Evolutionary conservation across 352 stramenopile genomes (phyloP).

Genomic region (Globisporangium uncinulatum): DNA sequence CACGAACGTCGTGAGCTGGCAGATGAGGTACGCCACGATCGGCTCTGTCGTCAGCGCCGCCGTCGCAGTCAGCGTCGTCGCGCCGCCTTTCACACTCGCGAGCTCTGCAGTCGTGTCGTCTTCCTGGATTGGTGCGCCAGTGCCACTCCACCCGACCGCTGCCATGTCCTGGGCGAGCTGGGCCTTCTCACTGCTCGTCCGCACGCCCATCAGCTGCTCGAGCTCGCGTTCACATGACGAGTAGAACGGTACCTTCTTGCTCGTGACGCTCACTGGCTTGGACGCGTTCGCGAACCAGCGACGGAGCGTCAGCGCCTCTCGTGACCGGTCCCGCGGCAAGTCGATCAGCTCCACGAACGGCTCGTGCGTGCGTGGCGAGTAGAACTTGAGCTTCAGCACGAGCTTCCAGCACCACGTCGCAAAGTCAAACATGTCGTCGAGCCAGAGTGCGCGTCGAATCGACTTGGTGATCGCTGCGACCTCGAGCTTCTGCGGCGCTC

Average conservation of each 20-base stretch:
- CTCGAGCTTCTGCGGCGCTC: slow-evolving; percentile 45
- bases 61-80: slow-evolving; percentile 19
- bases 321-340: slow-evolving; percentile 63
- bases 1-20: slow-evolving; percentile 39
- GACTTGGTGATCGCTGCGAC: slow-evolving; percentile 63
- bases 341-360: slow-evolving; percentile 68
- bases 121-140: slow-evolving; percentile 28
- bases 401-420: slow-evolving; percentile 81
- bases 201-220: slow-evolving; percentile 9
- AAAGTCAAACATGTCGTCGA: slow-evolving; percentile 68
- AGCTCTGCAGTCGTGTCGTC: not conserved
- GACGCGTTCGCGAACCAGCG: slow-evolving; percentile 59
- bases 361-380: slow-evolving; percentile 60
- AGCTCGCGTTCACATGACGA: slow-evolving; percentile 37
- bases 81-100: slow-evolving; percentile 8
- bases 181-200: not conserved
- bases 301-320: slow-evolving; percentile 65
- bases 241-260: slow-evolving; percentile 49
- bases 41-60: slow-evolving; percentile 65
- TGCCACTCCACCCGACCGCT: slow-evolving; percentile 13
- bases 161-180: slow-evolving; percentile 4
- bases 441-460: slow-evolving; percentile 62
- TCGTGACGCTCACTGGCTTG: slow-evolving; percentile 18
- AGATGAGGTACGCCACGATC: slow-evolving; percentile 85
- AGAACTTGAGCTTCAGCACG: slow-evolving; percentile 81